Percentiles rank a stretch among this genome's conserved stretches.
These are phyloP conservation scores for Amoeboaphelidium occidentale DNA, from an alignment of 371 early-diverging fungal genomes.

Conservation along the genomic window DNA sequence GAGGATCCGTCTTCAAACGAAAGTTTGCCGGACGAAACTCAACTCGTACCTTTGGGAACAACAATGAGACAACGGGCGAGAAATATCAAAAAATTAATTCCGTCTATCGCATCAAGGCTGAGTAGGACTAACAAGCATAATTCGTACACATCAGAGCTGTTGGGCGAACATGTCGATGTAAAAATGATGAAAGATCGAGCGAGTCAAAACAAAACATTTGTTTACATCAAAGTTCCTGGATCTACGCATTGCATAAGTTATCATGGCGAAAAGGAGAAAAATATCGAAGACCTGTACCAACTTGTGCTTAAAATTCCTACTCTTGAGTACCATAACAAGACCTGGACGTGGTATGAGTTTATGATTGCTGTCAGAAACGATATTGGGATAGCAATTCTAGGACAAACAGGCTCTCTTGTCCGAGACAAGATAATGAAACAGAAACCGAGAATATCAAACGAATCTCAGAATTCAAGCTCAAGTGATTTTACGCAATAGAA, in stretches of 20 bases:
- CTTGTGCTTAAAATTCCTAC: conserved; percentile 43
- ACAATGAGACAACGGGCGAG: background rate
- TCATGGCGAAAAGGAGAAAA: conserved; percentile 38
- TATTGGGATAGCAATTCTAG: conserved; percentile 27
- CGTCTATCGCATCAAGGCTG: background rate
- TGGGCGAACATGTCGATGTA: background rate
- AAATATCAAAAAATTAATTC: background rate
- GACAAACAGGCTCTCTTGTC: conserved; percentile 35
- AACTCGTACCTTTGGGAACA: too few species aligned
- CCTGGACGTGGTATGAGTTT: conserved; percentile 46
- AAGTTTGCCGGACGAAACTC: too few species aligned
- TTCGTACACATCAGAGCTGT: background rate
- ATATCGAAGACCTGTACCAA: conserved; percentile 37
- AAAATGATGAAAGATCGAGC: conserved; percentile 35
- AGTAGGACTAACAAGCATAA: too few species aligned
- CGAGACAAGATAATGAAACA: conserved; percentile 24
- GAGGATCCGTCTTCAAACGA: too few species aligned
- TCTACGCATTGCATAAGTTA: conserved; percentile 37
- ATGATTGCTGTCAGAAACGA: conserved; percentile 31
- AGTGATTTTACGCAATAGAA: too few species aligned
- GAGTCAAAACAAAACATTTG: conserved; percentile 34
- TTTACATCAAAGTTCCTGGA: conserved; percentile 43
- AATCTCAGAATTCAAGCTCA: too few species aligned
- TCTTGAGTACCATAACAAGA: conserved; percentile 41
- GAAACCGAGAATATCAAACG: too few species aligned